Percentiles rank a stretch among this genome's conserved stretches.
Evolutionary conservation across 768 basidiomycete genomes (phyloP).

Genomic region (Cyclocybe aegerita): DNA sequence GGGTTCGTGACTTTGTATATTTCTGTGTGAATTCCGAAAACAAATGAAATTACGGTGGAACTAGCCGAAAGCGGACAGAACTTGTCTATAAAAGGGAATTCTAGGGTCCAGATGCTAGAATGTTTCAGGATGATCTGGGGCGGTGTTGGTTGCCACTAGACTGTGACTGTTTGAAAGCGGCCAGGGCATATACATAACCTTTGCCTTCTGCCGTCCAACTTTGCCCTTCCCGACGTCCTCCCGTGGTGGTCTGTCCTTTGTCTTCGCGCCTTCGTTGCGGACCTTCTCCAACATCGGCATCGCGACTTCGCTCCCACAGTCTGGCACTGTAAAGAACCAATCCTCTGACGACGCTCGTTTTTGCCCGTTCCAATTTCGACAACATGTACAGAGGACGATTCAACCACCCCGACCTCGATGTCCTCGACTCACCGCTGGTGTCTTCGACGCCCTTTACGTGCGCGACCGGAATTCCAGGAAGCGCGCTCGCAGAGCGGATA

Average conservation of each 20-base stretch:
- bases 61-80: too few species aligned
- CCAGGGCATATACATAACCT: too few species aligned
- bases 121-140: too few species aligned
- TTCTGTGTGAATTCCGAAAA: too few species aligned
- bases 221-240: too few species aligned
- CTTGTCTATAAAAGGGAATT: too few species aligned
- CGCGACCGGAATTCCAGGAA: constrained; percentile 31
- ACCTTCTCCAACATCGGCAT: constrained; percentile 7
- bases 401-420: constrained; percentile 36
- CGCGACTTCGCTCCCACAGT: constrained; percentile 12
- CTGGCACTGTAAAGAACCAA: constrained; percentile 24
- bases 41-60: too few species aligned
- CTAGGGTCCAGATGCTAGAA: too few species aligned
- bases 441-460: constrained; percentile 29
- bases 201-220: too few species aligned
- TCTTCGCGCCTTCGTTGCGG: constrained; percentile 1
- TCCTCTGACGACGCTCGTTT: constrained; percentile 3
- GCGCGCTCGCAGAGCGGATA: constrained; percentile 40
- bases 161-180: too few species aligned
- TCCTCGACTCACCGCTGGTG: constrained; percentile 36
- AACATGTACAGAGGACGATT: constrained; percentile 27
- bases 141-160: too few species aligned
- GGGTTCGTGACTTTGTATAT: too few species aligned
- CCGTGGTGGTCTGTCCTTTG: background rate
- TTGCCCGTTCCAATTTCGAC: constrained; percentile 9